Conservation (phyloP, 352 stramenopile species). For the Globisporangium perplexum region DNA sequence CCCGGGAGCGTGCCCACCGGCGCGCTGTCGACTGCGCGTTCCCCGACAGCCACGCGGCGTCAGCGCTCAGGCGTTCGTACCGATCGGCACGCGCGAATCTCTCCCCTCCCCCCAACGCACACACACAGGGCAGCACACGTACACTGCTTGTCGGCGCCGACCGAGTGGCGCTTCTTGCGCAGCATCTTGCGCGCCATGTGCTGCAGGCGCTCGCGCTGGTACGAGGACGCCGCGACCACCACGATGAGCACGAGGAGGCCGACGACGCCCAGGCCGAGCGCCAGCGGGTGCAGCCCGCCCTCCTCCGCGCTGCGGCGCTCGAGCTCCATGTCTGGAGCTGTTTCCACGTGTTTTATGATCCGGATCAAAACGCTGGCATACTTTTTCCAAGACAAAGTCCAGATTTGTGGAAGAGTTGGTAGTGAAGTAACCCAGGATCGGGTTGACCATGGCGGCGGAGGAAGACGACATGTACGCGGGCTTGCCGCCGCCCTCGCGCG, state of each 20-base stretch:
- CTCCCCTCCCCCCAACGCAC: not conserved
- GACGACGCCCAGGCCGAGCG: slow-evolving; percentile 53
- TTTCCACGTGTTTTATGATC: not conserved
- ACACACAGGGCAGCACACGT: slow-evolving; percentile 4
- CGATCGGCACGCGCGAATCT: too few relatives aligned
- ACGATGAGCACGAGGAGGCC: slow-evolving; percentile 58
- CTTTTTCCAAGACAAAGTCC: too few relatives aligned
- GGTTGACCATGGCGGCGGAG: too few relatives aligned
- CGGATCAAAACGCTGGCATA: too few relatives aligned
- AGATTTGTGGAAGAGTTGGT: too few relatives aligned
- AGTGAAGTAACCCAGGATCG: too few relatives aligned
- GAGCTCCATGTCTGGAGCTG: slow-evolving; percentile 6
- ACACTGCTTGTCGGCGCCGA: slow-evolving; percentile 40
- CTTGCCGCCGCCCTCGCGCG: slow-evolving; percentile 36
- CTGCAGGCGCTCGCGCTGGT: slow-evolving; percentile 76
- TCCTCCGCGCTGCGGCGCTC: slow-evolving; percentile 10
- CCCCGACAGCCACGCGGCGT: not conserved
- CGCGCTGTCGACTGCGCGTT: slow-evolving; percentile 17
- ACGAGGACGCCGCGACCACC: slow-evolving; percentile 61
- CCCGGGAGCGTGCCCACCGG: slow-evolving; percentile 39
- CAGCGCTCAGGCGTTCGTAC: not conserved
- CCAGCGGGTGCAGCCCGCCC: slow-evolving; percentile 54
- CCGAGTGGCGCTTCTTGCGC: slow-evolving; percentile 51
- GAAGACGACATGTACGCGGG: slow-evolving; percentile 51
- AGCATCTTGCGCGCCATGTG: slow-evolving; percentile 76